A percentile compares a stretch with the other conserved stretches of the same genome.
Conservation (phyloP, 2,329 filamentous ascomycete species). For the Colletotrichum falcatum region DNA sequence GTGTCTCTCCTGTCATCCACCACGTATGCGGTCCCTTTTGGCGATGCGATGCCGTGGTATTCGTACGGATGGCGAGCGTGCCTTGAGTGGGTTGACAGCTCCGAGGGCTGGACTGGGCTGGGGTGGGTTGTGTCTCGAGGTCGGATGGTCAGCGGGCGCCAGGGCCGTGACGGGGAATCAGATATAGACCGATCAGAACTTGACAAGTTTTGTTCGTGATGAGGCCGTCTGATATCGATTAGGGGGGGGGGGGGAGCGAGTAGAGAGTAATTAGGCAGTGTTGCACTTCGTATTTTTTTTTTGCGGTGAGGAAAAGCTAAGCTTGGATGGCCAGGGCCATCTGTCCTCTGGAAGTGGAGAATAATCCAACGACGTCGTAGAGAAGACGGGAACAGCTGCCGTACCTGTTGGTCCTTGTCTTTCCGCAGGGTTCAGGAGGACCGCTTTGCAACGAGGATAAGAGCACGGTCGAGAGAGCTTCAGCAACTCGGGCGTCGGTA, state of each 20-base stretch:
- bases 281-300: not conserved
- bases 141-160: slow-evolving; percentile 19
- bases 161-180: slow-evolving; percentile 11
- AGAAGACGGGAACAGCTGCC: not conserved
- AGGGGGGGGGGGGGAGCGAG: not conserved
- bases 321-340: slow-evolving; percentile 12
- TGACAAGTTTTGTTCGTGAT: not conserved
- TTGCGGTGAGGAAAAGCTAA: not conserved
- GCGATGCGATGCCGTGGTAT: not conserved
- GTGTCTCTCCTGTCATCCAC: not conserved
- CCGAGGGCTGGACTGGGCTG: too few species aligned
- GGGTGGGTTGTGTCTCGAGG: slow-evolving; percentile 10
- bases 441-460: too few species aligned
- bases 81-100: not conserved
- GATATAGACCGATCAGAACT: not conserved
- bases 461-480: not conserved
- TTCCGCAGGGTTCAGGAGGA: not conserved
- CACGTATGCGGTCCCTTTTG: slow-evolving; percentile 17
- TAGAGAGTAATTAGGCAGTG: not conserved
- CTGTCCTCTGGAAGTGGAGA: slow-evolving; percentile 18
- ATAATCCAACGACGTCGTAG: slow-evolving; percentile 20
- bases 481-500: not conserved
- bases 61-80: not conserved
- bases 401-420: too few species aligned
- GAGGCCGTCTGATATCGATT: not conserved